Conservation (phyloP, 2,329 filamentous ascomycete species). For the Exophiala spinifera region DNA sequence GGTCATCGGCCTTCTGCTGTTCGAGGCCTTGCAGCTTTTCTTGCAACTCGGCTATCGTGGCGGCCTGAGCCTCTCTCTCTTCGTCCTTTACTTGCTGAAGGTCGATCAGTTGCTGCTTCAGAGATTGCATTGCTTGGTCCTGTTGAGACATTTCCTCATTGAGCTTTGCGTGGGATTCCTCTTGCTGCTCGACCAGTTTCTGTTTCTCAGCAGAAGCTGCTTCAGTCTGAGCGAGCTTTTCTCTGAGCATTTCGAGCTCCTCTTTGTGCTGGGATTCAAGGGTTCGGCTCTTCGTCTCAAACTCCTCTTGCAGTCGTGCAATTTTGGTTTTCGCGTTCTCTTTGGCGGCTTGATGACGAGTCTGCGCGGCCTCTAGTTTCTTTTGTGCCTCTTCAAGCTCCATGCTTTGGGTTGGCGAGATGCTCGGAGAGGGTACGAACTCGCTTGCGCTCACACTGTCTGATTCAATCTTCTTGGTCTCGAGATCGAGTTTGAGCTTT, state of each 20-base stretch:
- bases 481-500: constrained; percentile 15
- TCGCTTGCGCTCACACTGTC: constrained; percentile 4
- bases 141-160: constrained; percentile 20
- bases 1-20: constrained; percentile 17
- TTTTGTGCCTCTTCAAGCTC: constrained; percentile 36
- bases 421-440: constrained; percentile 28
- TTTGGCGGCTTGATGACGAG: constrained; percentile 23
- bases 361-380: constrained; percentile 21
- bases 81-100: constrained; percentile 19
- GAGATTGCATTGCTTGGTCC: constrained; percentile 17
- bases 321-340: constrained; percentile 21
- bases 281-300: constrained; percentile 17
- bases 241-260: constrained; percentile 14
- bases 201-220: constrained; percentile 16
- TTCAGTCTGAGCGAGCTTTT: constrained; percentile 15
- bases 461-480: constrained; percentile 13
- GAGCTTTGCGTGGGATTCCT: constrained; percentile 20
- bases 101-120: constrained; percentile 18
- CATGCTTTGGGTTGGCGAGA: constrained; percentile 31
- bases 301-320: constrained; percentile 19
- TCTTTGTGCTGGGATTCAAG: constrained; percentile 17
- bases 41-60: constrained; percentile 10
- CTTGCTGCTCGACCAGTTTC: constrained; percentile 18
- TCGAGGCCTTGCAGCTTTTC: constrained; percentile 17
- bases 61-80: constrained; percentile 10